A percentile compares a stretch with the other conserved stretches of the same genome.
These are phyloP conservation scores for Candida caryicola DNA, from an alignment of 805 yeast species.

Conservation along the genomic window DNA sequence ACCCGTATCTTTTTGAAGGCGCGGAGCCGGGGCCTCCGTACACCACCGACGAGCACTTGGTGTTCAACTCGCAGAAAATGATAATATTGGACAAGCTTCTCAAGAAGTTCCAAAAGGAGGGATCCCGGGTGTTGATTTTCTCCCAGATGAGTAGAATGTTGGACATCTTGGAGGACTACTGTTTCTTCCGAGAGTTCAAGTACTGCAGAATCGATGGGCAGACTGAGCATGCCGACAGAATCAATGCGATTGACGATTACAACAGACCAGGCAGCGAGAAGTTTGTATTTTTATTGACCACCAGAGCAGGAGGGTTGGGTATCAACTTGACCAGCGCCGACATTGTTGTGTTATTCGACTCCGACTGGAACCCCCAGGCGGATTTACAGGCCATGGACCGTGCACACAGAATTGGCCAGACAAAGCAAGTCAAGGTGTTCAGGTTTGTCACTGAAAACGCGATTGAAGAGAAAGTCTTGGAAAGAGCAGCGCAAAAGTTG, in stretches of 20 bases:
- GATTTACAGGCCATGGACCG: conserved; percentile 89
- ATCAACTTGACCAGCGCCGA: conserved; percentile 81
- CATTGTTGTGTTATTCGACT: conserved; percentile 69
- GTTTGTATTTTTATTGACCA: conserved; percentile 72
- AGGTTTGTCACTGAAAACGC: conserved; percentile 79
- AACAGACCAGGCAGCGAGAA: conserved; percentile 72
- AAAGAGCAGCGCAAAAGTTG: conserved; percentile 77
- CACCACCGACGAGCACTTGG: conserved; percentile 81
- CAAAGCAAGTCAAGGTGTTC: conserved; percentile 76
- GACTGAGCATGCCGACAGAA: conserved; percentile 75
- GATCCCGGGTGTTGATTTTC: conserved; percentile 74
- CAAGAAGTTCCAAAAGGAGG: conserved; percentile 60
- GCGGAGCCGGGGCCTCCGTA: conserved; percentile 90
- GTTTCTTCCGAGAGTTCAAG: conserved; percentile 62
- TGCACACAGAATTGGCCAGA: conserved; percentile 86
- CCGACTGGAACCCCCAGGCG: conserved; percentile 90
- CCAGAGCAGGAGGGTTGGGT: conserved; percentile 90
- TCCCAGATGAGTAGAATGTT: conserved; percentile 82
- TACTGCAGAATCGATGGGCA: conserved; percentile 84
- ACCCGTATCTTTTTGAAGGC: conserved; percentile 81
- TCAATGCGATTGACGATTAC: conserved; percentile 73
- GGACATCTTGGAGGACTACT: conserved; percentile 79
- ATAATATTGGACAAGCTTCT: conserved; percentile 66
- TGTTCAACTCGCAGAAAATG: conserved; percentile 69
- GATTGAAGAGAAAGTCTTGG: conserved; percentile 78